Evolutionary conservation across 2,329 filamentous ascomycete genomes (phyloP), one percentile per base, ranked within the genome.

Genomic region (Sporothrix euskadiensis): DNA sequence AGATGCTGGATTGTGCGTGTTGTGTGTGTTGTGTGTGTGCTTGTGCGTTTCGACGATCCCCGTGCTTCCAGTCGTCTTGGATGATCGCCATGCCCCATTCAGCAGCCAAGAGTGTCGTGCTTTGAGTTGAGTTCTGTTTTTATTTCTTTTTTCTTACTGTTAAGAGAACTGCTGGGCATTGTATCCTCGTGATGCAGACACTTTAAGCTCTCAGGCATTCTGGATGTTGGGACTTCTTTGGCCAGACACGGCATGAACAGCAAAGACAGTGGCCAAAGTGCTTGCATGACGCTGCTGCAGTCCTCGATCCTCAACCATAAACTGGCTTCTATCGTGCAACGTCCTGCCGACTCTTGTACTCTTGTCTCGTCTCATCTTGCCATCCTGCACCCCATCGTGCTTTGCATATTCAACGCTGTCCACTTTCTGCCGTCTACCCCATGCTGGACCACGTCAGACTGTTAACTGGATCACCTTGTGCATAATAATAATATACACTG

Each of bases 211-310:
- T 61, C 30, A 59, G 57, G 35, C 26, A 35, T 7, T 35, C 26
- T 7, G 10, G 22, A n/a, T 9, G 12, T 59, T 16, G 9, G 56
- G 10, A 30, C 56, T 4, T 14, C 5, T 32, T 12, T 59, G 54
- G 5, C 30, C 14, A 32, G 56, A 22, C 30, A 61, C 30, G 57
- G 32, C 26, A 61, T 39, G 8, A 39, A 56, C 59, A 32, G 19
- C 56, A 10, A 26, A 14, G 4, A 35, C 4, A 26, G 14, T 35
- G 35, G 4, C 19, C 44, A 56, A 56, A 69, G 66, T 32, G 47
- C 19, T 54, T 69, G 66, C 66, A 54, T 69, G 47, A 16, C 22
- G 66, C 47, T 22, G 66, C n/a, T 69, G 65, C 30, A 35, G 65
- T 66, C 39, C 26, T 49, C 2, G 44, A 49, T 49, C 44, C 52